A percentile compares a stretch with the other conserved stretches of the same genome.
Evolutionary conservation across 306 rosid genomes (phyloP).

Genomic region (Quercus parvula): DNA sequence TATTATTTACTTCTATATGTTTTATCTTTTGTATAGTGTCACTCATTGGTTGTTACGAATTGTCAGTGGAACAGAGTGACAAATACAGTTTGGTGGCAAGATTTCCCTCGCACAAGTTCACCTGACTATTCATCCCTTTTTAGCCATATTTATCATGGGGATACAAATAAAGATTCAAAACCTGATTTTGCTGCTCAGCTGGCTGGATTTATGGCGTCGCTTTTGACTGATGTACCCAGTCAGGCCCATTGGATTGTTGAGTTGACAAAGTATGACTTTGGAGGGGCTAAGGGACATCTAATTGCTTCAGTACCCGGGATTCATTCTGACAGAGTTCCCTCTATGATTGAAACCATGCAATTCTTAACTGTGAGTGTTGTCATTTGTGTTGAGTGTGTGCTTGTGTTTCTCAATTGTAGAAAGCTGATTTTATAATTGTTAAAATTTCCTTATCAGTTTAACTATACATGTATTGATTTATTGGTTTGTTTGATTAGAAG

Average conservation of each 20-base stretch:
- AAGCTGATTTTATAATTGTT: slow-evolving; percentile 11
- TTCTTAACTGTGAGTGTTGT: slow-evolving; percentile 34
- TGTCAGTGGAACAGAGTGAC: slow-evolving; percentile 72
- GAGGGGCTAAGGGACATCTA: slow-evolving; percentile 65
- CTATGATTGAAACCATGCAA: slow-evolving; percentile 30
- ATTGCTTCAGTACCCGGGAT: slow-evolving; percentile 76
- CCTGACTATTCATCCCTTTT: slow-evolving; percentile 62
- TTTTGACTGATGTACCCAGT: slow-evolving; percentile 64
- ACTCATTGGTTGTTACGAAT: slow-evolving; percentile 21
- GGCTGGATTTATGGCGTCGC: slow-evolving; percentile 84
- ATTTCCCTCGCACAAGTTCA: slow-evolving; percentile 48
- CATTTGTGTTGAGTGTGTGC: slow-evolving; percentile 12
- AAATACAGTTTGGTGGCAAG: slow-evolving; percentile 93
- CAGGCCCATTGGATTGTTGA: slow-evolving; percentile 70
- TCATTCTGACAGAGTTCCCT: slow-evolving; percentile 48
- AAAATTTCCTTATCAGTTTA: neutral
- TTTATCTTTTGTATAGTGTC: neutral
- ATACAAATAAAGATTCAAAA: slow-evolving; percentile 29
- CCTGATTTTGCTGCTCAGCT: slow-evolving; percentile 72
- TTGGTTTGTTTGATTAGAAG: slow-evolving; percentile 10
- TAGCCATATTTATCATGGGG: slow-evolving; percentile 31
- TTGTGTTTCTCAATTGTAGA: slow-evolving; percentile 6
- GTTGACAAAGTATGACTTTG: slow-evolving; percentile 71
- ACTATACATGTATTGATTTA: slow-evolving; percentile 10
- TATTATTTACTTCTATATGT: neutral